A percentile compares a stretch with the other conserved stretches of the same genome.
Conservation (phyloP, 2,329 filamentous ascomycete species). For the Ophiostoma triangulosporum region DNA sequence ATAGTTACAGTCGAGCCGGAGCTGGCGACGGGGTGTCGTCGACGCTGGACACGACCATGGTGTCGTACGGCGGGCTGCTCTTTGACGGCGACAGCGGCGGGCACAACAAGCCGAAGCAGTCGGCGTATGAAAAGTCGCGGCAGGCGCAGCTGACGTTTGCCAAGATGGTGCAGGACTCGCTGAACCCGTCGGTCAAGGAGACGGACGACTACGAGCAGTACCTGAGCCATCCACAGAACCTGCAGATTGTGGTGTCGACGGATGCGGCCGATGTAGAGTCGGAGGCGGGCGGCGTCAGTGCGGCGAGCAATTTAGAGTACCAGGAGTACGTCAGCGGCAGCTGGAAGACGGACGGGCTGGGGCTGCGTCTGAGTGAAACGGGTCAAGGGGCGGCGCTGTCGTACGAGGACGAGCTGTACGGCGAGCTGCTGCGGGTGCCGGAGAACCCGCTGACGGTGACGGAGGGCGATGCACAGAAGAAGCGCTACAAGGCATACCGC, state of each 20-base stretch:
- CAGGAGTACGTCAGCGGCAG: slow-evolving; percentile 65
- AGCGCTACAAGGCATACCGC: slow-evolving; percentile 89
- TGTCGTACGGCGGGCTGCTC: slow-evolving; percentile 8
- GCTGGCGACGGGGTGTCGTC: background rate
- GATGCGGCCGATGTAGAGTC: slow-evolving; percentile 23
- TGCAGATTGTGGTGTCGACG: slow-evolving; percentile 67
- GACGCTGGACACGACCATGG: slow-evolving; percentile 9
- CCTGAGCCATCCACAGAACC: slow-evolving; percentile 74
- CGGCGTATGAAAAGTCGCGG: slow-evolving; percentile 59
- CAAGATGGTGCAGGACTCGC: slow-evolving; percentile 70
- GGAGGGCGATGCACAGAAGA: slow-evolving; percentile 77
- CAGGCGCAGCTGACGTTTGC: slow-evolving; percentile 81
- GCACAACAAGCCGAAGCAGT: slow-evolving; percentile 35
- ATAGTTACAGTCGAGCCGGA: too few species aligned
- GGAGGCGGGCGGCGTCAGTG: slow-evolving; percentile 19
- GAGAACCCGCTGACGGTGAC: slow-evolving; percentile 80
- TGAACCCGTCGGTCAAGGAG: slow-evolving; percentile 77
- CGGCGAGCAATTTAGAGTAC: slow-evolving; percentile 50
- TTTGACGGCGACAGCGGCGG: slow-evolving; percentile 1
- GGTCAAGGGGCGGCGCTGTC: slow-evolving; percentile 19
- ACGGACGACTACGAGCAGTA: slow-evolving; percentile 80
- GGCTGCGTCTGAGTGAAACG: slow-evolving; percentile 25
- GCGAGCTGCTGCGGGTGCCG: slow-evolving; percentile 59
- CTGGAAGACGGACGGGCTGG: slow-evolving; percentile 45
- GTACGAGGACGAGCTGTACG: slow-evolving; percentile 55